Base-by-base conservation (phyloP, 352 stramenopile genomes). In the Phytophthora macrochlamydospora region DNA sequence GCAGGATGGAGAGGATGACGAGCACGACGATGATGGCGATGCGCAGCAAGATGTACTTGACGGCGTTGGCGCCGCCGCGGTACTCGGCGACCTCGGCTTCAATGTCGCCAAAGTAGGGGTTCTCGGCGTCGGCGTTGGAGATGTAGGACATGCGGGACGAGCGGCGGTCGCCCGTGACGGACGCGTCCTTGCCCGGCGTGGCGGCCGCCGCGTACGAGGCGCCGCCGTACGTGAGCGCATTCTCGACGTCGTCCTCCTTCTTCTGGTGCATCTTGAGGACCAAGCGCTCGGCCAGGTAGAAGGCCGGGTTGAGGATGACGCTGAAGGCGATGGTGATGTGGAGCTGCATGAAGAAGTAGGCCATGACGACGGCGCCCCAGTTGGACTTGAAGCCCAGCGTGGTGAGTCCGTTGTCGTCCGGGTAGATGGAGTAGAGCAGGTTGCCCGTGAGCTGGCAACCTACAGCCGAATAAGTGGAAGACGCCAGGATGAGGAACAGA, bases 391-490 rank as follows among this genome's bases (percentile, higher is more conserved):
- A 81, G 37, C 73, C 74, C 42, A 83, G 69, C 37, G 65, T 69
- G 13, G 69, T 69, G 28, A 81, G 54, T 14, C 69, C 66, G 12
- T 42, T 9, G 18, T 51, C 37, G 55, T 81, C 49, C 30, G 66
- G 68, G 59, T 69, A 83, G 49, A 87, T 85, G 32, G 73, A 67
- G 68, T 83, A 86, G 35, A 86, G 69, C 56, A 86, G 68, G 69
- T 81, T 83, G 51, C 72, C 69, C 13, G 77, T 71, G 55, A 86
- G 84, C 67, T 86, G 78, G 66, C 78, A 86, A 40, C 77, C 77
- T 14, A 85, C 66, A 12, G 70, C 62, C 48, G 73, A 83, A 59
- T 81, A 83, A 35, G 66, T 73, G 42, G 59, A 69, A 54, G 53
- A 72, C 55, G 72, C 61, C 42, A 82, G 51, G 49, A 73, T 62